Conservation (phyloP, 345 rosid species). For the Brassica cretica region DNA sequence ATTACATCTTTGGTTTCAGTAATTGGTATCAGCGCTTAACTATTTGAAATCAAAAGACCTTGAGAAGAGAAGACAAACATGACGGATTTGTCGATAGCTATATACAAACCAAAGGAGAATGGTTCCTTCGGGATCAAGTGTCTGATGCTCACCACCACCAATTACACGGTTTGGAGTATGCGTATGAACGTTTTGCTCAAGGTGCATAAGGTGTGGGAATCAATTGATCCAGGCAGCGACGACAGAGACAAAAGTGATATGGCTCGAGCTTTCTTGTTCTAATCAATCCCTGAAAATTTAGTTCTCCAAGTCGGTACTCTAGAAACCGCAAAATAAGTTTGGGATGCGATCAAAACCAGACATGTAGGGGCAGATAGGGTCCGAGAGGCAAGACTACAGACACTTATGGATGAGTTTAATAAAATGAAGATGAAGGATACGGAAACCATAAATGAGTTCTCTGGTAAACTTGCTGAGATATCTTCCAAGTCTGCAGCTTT, state of each 20-base stretch:
- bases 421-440: neutral
- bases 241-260: neutral
- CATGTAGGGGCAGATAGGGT: neutral
- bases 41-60: neutral
- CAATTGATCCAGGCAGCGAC: neutral
- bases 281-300: neutral
- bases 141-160: neutral
- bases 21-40: neutral
- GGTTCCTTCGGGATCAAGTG: neutral
- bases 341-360: neutral
- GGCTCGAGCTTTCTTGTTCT: neutral
- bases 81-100: neutral
- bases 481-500: neutral
- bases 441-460: neutral
- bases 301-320: neutral
- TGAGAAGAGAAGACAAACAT: neutral
- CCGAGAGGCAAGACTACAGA: neutral
- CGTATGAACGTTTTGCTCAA: neutral
- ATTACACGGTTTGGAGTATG: neutral
- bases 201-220: neutral
- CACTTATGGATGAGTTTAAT: neutral
- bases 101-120: neutral
- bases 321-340: neutral
- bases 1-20: neutral
- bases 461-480: neutral